Evolutionary conservation across 306 rosid genomes (phyloP), one percentile per base, ranked within the genome.

Genomic region (Coriaria nepalensis): DNA sequence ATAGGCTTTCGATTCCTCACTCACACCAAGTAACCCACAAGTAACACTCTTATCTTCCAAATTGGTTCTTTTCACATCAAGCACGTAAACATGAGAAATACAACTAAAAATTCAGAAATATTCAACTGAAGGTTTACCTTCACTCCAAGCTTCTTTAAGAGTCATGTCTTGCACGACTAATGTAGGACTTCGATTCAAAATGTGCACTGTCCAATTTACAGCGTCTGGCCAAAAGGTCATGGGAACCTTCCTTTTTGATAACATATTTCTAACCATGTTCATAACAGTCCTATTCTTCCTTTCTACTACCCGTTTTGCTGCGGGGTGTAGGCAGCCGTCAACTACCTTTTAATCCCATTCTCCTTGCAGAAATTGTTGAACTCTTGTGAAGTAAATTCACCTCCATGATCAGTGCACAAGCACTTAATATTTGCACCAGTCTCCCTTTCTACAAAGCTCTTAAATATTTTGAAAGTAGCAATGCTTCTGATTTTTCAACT

Each of bases 281-380:
- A 33, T 49, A 11, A 9, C 13, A 0, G 15, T 35, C 0, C 5
- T 0, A 6, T 51, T 35, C 32, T 37, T 51, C 5, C 43, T 8
- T 5, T 51, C 32, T 0, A 43, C 55, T 2, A 51, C 55, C 55
- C 55, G 9, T 51, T 51, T 51, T 51, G 34, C 6, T 51, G 43
- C 2, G 43, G 43, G 14, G 63, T 64, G 36, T 55, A 64, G 10
- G 45, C 39, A 0, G 39, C 9, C 6, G 49, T 54, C 13, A 62
- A 8, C 2, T 53, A 20, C 39, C 61, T 53, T 14, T 62, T 53
- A 9, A 53, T 62, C 15, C 68, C 55, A 46, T 8, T 35, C 40
- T 44, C 2, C 32, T 15, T 33, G 54, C 41, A 49, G 4, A 49
- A 49, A 9, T 55, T 12, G n/a, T 34, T 42, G 37, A 60, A 50